phyloP scores from a whole-genome alignment of 2,329 filamentous ascomycete species.

The Endocalyx cinctus region DNA sequence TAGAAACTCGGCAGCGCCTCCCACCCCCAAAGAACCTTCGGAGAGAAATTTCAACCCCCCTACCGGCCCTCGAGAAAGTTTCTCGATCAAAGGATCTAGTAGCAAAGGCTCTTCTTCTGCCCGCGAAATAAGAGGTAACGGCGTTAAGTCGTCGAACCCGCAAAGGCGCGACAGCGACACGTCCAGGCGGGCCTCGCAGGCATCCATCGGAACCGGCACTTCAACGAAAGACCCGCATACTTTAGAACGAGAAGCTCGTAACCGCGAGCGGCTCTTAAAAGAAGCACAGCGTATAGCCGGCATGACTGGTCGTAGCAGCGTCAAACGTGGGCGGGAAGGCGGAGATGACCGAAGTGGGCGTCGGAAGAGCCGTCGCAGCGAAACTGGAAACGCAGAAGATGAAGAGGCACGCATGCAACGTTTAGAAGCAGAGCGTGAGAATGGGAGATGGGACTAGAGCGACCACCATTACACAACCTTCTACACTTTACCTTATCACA shows the following conservation, averaged over 20 bases:
- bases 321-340: conserved; percentile 43
- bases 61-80: conserved; percentile 32
- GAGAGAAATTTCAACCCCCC: conserved; percentile 39
- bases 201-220: conserved; percentile 23
- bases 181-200: conserved; percentile 33
- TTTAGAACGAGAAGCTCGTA: conserved; percentile 62
- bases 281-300: conserved; percentile 63
- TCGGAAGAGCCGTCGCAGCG: conserved; percentile 45
- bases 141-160: conserved; percentile 18
- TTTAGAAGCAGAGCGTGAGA: conserved; percentile 57
- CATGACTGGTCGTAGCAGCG: conserved; percentile 39
- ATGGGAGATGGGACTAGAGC: conserved; percentile 43
- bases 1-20: conserved; percentile 28
- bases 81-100: conserved; percentile 23
- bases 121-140: conserved; percentile 35
- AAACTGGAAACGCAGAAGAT: conserved; percentile 42
- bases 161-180: conserved; percentile 23
- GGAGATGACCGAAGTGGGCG: conserved; percentile 41
- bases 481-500: no score
- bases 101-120: conserved; percentile 16
- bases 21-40: conserved; percentile 26
- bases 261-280: conserved; percentile 62
- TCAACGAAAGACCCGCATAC: conserved; percentile 58
- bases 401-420: conserved; percentile 50
- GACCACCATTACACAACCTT: no score